Conservation (phyloP, 495 filamentous ascomycete species). For the Margaritispora aquatica region DNA sequence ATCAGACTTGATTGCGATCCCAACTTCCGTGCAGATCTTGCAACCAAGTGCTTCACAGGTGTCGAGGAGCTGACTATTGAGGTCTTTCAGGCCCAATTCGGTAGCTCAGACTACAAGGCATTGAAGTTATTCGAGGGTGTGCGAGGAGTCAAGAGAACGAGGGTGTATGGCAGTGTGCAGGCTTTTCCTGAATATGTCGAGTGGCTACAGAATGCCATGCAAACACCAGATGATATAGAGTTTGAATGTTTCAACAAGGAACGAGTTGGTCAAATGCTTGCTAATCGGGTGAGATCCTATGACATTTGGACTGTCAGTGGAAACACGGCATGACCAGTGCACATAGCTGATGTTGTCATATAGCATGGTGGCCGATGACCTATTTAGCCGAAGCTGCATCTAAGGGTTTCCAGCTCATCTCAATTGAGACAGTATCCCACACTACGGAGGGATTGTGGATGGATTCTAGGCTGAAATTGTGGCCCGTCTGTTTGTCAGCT, state of each 20-base stretch:
- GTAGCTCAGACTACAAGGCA: slow-evolving; percentile 30
- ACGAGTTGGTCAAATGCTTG: slow-evolving; percentile 2
- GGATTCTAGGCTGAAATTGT: no score
- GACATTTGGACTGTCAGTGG: slow-evolving; percentile 18
- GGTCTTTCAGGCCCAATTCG: slow-evolving; percentile 39
- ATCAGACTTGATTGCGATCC: slow-evolving; percentile 45
- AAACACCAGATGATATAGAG: slow-evolving; percentile 22
- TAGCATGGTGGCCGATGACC: slow-evolving; percentile 7
- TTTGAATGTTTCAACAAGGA: slow-evolving; percentile 22
- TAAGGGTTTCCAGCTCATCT: neutral
- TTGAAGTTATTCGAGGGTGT: slow-evolving; percentile 45
- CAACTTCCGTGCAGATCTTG: slow-evolving; percentile 24
- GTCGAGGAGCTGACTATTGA: slow-evolving; percentile 40
- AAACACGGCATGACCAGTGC: neutral
- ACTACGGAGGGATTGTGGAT: no score
- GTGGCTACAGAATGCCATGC: slow-evolving; percentile 42
- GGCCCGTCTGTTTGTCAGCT: no score
- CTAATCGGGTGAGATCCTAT: slow-evolving; percentile 18
- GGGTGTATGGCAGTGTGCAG: slow-evolving; percentile 35
- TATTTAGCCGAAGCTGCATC: neutral
- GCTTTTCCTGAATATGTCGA: slow-evolving; percentile 35
- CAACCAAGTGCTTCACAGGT: slow-evolving; percentile 32
- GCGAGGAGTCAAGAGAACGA: slow-evolving; percentile 37
- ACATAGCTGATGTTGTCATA: neutral
- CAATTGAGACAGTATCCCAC: no score